Percentiles rank a stretch among this genome's conserved stretches.
These are phyloP conservation scores for Pleurotus platypus DNA, from an alignment of 768 basidiomycete genomes.

Conservation along the genomic window DNA sequence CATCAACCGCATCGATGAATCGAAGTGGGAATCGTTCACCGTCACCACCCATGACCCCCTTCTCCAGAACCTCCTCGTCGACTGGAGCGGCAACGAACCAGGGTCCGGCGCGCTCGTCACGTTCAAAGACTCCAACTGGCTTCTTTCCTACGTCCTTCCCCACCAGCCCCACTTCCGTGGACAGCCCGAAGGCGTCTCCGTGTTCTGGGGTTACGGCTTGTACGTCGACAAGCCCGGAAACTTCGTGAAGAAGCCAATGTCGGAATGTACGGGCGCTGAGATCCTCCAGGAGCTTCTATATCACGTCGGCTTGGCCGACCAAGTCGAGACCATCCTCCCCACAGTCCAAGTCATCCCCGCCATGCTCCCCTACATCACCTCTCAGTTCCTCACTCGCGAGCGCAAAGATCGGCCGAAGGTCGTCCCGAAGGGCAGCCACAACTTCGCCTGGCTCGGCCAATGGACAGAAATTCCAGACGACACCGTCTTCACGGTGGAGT, in stretches of 20 bases:
- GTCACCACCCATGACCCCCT: background rate
- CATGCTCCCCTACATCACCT: slow-evolving; percentile 6
- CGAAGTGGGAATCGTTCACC: slow-evolving; percentile 3
- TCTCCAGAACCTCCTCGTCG: slow-evolving; percentile 1
- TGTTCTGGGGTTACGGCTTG: slow-evolving; percentile 1
- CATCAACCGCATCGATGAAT: background rate
- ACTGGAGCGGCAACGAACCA: background rate
- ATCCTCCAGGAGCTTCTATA: slow-evolving; percentile 2
- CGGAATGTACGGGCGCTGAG: slow-evolving; percentile 1
- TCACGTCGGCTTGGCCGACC: background rate
- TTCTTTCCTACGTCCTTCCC: slow-evolving; percentile 5
- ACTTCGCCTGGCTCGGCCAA: slow-evolving; percentile 3
- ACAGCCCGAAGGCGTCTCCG: background rate
- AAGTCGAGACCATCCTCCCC: background rate
- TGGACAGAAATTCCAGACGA: slow-evolving; percentile 6
- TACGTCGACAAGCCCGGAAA: background rate
- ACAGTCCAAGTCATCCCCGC: slow-evolving; percentile 5
- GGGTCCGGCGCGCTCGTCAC: slow-evolving; percentile 2
- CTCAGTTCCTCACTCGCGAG: background rate
- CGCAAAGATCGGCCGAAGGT: background rate
- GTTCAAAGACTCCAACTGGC: slow-evolving; percentile 5
- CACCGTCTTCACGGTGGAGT: slow-evolving; percentile 3
- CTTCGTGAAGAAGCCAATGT: background rate
- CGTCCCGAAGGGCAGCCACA: background rate
- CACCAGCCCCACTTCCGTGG: slow-evolving; percentile 4